Evolutionary conservation across 768 basidiomycete species (phyloP), one percentile per base, ranked within the genome.

Genomic region (Trametes coccinea): DNA sequence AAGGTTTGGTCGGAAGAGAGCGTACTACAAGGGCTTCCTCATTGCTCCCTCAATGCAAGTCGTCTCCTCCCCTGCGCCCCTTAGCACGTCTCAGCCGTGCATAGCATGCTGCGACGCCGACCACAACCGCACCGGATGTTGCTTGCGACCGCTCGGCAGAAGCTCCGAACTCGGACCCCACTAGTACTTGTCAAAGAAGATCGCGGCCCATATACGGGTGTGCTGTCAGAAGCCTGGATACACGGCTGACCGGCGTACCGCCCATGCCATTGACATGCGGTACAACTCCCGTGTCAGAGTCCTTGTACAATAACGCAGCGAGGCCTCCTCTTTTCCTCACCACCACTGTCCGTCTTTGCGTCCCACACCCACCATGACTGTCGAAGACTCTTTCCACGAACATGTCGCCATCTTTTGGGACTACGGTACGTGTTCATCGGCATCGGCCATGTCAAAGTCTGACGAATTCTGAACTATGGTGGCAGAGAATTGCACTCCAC

Each of bases 401-500:
- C 57, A 69, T 30, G 74, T 78, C 16, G 75, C 73, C n/a, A 73
- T 80, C 5, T 79, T 80, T 49, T 79, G 78, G 78, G 77, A 79
- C 56, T 78, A 74, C 57, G 77, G 77, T 78, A 31, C 39, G 74
- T 66, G 44, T 29, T 39, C 33, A 13, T 10, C 22, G 51, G 22
- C 22, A 22, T 22, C 22, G 22, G 22, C 22, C 22, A 22, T 22
- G 22, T 22, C 22, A 22, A 22, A 22, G 22, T 22, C 22, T 22
- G 22, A 22, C 22, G 22, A 22, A 22, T 22, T 22, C 22, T 22
- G 22, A 22, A 22, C 22, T 22, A 22, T 22, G 22, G 22, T 22
- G 34, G 1, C 61, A 80, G 80, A 80, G 66, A 77, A 78, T 63
- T 75, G 78, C 61, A 65, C 72, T 0, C 68, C 74, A 16, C 69